Conservation (phyloP, 768 basidiomycete species). For the Auricularia sp. region DNA sequence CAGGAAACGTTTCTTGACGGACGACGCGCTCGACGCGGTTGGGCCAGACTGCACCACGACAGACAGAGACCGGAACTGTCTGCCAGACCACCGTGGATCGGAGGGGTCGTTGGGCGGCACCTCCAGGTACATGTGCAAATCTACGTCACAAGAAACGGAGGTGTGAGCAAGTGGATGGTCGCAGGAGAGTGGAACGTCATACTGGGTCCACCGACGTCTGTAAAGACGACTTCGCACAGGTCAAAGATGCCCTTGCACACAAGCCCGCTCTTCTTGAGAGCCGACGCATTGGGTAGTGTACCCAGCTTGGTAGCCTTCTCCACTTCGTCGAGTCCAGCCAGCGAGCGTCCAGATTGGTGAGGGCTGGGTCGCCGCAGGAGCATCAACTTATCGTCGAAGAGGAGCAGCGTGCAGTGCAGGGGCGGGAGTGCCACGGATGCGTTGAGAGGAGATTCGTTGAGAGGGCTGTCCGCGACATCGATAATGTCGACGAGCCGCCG, state of each 20-base stretch:
- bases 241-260: conserved; percentile 78
- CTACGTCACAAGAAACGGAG: conserved; percentile 27
- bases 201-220: conserved; percentile 76
- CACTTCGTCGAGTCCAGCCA: conserved; percentile 70
- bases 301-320: conserved; percentile 45
- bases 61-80: conserved; percentile 69
- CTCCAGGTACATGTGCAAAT: conserved; percentile 79
- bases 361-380: conserved; percentile 78
- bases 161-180: not conserved
- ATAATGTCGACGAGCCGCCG: conserved; percentile 85
- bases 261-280: conserved; percentile 72
- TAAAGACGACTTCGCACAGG: conserved; percentile 70
- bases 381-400: conserved; percentile 91
- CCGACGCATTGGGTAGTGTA: conserved; percentile 40
- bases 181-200: conserved; percentile 15
- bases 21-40: not conserved
- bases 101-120: conserved; percentile 70
- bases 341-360: conserved; percentile 59
- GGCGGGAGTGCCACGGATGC: conserved; percentile 38
- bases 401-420: conserved; percentile 78
- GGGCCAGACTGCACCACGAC: conserved; percentile 69
- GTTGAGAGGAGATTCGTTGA: conserved; percentile 13
- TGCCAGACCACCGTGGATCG: conserved; percentile 72
- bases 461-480: conserved; percentile 69
- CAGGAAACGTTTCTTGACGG: conserved; percentile 72